These are phyloP conservation scores for Backusella parvicylindrica DNA, from an alignment of 192 early-diverging fungal genomes.

Conservation along the genomic window DNA sequence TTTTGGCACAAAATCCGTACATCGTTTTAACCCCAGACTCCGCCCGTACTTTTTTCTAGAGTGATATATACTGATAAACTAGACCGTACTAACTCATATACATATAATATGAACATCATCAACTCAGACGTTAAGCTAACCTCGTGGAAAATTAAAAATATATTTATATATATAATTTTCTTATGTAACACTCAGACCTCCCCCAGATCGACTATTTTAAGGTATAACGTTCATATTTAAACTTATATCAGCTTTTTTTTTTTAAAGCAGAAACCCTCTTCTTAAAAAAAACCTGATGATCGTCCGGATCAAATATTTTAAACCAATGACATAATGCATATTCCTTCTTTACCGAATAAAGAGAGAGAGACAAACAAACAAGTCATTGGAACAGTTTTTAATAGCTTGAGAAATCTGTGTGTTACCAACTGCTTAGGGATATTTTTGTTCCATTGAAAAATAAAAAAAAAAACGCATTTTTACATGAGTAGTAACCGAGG, in stretches of 20 bases:
- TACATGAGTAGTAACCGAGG: not conserved
- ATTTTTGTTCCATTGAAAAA: not conserved
- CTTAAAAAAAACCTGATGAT: not conserved
- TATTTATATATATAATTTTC: not conserved
- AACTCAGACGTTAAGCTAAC: not conserved
- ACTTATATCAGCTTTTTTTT: not conserved
- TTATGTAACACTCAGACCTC: not conserved
- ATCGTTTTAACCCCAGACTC: too few species aligned
- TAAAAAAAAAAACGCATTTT: not conserved
- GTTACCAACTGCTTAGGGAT: not conserved
- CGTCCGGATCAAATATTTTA: not conserved
- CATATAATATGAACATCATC: not conserved
- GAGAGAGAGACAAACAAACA: not conserved
- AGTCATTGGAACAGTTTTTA: not conserved
- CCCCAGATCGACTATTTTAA: not conserved
- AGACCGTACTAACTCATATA: too few species aligned
- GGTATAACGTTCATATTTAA: not conserved
- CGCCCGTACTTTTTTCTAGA: too few species aligned
- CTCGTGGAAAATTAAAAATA: not conserved
- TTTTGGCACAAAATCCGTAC: too few species aligned
- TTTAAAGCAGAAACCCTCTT: not conserved
- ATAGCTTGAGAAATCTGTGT: not conserved
- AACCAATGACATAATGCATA: not conserved
- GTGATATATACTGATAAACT: too few species aligned
- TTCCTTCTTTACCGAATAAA: not conserved